Base-by-base conservation (phyloP, 2,329 filamentous ascomycete species). In the Beauveria australis region DNA sequence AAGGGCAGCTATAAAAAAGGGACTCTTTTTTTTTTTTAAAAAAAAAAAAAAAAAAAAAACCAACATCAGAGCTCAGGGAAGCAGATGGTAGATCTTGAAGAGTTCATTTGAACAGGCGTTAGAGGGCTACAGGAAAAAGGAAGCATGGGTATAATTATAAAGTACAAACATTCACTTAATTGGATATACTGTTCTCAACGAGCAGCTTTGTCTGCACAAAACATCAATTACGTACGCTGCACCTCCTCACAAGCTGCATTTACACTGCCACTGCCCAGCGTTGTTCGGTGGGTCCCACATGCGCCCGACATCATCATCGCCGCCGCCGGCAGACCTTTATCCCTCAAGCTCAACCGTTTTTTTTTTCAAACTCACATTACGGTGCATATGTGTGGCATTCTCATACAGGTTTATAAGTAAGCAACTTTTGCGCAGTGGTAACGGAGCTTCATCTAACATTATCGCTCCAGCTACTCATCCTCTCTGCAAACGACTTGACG, bases 201-300 rank as follows among this genome's bases (percentile, higher is more conserved):
- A 37, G 18, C 9, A 19, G 4, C 16, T 37, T 48, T 24, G 19
- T 37, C 3, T 40, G 18, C 28, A 54, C 43, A 12, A n/a, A n/a
- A 24, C 24, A 28, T 48, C 16, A 10, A 18, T 37, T 46, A 47
- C 18, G 24, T 49, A 47, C 44, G 44, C 12, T 16, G 2, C 18
- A 43, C 43, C 44, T 47, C 53, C 12, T 44, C 53, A 37, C n/a
- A 18, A 18, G 33, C 43, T 24, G 44, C 43, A 44, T 55, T 5
- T 58, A 58, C 55, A 58, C 55, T 58, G 55, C 55, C 55, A 58
- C 55, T 58, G 55, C 55, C 55, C 24, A 58, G 55, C 33, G 43
- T 30, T 9, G 18, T 22, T 43, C 18, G 43, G 55, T 58, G 55
- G 55, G 55, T 51, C 55, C 55, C 40, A 18, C 9, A 10, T 33